These are phyloP conservation scores for Leccinum rimulosum DNA, from an alignment of 768 basidiomycete species.

Conservation along the genomic window DNA sequence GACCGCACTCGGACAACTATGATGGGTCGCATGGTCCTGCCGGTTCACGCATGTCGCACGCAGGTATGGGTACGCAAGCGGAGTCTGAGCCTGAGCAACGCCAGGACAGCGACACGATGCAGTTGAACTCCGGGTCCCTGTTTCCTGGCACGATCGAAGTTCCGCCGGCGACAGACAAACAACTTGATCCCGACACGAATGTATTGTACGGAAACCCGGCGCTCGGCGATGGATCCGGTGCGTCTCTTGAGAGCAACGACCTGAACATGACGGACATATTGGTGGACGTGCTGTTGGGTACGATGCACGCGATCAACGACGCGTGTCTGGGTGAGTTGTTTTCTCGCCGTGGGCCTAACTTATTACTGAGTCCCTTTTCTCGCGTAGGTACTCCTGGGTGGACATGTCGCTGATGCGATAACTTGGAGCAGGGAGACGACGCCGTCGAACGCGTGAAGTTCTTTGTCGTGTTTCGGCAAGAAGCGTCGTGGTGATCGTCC, in stretches of 20 bases:
- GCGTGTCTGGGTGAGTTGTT: slow-evolving; percentile 58
- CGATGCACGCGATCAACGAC: slow-evolving; percentile 71
- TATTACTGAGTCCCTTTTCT: not conserved
- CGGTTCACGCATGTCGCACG: slow-evolving; percentile 24
- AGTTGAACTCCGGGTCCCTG: slow-evolving; percentile 18
- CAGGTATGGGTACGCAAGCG: slow-evolving; percentile 11
- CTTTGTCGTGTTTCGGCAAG: slow-evolving; percentile 71
- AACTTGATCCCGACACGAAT: slow-evolving; percentile 37
- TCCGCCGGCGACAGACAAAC: not conserved
- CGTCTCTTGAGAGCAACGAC: slow-evolving; percentile 9
- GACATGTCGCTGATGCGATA: slow-evolving; percentile 24
- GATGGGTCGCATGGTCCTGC: slow-evolving; percentile 30
- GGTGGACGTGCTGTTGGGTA: slow-evolving; percentile 57
- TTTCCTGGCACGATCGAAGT: not conserved
- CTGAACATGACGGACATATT: slow-evolving; percentile 25
- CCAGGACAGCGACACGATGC: slow-evolving; percentile 32
- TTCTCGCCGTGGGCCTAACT: too few species aligned
- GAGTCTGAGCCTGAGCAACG: slow-evolving; percentile 15
- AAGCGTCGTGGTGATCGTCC: slow-evolving; percentile 58
- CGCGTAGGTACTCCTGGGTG: slow-evolving; percentile 32
- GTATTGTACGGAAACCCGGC: slow-evolving; percentile 36
- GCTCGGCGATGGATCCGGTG: slow-evolving; percentile 6
- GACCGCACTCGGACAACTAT: slow-evolving; percentile 14
- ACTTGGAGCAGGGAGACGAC: slow-evolving; percentile 55
- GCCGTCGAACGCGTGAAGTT: slow-evolving; percentile 87